Conservation (phyloP, 2,329 filamentous ascomycete species). For the Cercospora brassicicola region DNA sequence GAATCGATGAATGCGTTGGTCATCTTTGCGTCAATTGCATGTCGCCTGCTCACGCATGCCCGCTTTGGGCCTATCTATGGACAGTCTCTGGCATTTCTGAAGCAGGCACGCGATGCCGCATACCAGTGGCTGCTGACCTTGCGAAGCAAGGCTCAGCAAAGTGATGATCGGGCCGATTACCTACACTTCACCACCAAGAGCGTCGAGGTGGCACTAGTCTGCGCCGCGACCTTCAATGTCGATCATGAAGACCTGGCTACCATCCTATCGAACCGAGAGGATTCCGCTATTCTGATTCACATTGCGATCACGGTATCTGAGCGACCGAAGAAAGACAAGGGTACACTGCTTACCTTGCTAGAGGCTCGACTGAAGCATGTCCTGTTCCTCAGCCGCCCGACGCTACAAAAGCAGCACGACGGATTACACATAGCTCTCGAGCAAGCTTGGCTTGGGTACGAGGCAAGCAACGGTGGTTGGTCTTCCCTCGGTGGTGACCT, state of each 20-base stretch:
- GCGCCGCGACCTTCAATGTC: constrained; percentile 50
- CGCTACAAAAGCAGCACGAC: constrained; percentile 1
- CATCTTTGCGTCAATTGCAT: constrained; percentile 24
- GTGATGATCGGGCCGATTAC: constrained; percentile 40
- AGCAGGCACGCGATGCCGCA: constrained; percentile 46
- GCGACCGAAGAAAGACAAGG: constrained; percentile 14
- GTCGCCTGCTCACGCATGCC: constrained; percentile 26
- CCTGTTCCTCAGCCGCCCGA: constrained; percentile 16
- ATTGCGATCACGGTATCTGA: constrained; percentile 20
- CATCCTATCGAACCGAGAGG: constrained; percentile 18
- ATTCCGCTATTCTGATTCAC: constrained; percentile 25
- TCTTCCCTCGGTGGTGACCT: background rate
- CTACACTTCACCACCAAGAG: constrained; percentile 37
- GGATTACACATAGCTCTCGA: constrained; percentile 26
- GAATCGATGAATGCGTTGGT: constrained; percentile 28
- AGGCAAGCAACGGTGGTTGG: constrained; percentile 2
- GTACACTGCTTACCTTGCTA: background rate
- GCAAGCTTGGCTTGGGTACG: constrained; percentile 44
- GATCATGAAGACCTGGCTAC: constrained; percentile 22
- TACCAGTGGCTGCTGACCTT: constrained; percentile 54
- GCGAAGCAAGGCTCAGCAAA: constrained; percentile 30
- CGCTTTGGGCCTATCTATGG: background rate
- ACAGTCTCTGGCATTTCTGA: constrained; percentile 37
- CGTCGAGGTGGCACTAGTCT: constrained; percentile 59
- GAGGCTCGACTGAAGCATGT: constrained; percentile 21